phyloP scores from a whole-genome alignment of 2,329 filamentous ascomycete genomes.

The Arthrinium puccinioides region DNA sequence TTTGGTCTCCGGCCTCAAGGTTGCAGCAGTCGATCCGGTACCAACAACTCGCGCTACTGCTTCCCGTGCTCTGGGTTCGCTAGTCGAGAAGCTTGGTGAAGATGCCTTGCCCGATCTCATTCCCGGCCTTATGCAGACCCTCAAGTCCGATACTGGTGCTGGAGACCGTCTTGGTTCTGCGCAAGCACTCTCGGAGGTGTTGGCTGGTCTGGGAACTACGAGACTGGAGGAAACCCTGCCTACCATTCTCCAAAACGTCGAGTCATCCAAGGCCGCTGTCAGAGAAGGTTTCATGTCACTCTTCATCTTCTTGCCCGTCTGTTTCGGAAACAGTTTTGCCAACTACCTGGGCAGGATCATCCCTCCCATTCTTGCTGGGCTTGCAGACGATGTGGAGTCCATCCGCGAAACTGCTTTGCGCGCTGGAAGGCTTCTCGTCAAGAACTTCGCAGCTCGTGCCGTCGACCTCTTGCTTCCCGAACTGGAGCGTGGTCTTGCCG shows the following conservation, averaged over 20 bases:
- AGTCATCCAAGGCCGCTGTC: slow-evolving; percentile 81
- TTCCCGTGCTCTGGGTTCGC: slow-evolving; percentile 87
- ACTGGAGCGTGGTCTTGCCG: slow-evolving; percentile 90
- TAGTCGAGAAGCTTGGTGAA: slow-evolving; percentile 97
- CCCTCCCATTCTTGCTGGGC: slow-evolving; percentile 84
- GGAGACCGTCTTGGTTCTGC: slow-evolving; percentile 94
- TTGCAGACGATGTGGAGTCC: slow-evolving; percentile 93
- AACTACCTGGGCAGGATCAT: slow-evolving; percentile 94
- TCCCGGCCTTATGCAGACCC: slow-evolving; percentile 91
- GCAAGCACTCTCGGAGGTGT: slow-evolving; percentile 91
- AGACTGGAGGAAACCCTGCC: slow-evolving; percentile 93
- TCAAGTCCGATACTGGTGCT: slow-evolving; percentile 94
- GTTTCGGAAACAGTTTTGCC: slow-evolving; percentile 97
- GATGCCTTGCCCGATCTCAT: slow-evolving; percentile 96
- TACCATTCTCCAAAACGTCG: slow-evolving; percentile 92
- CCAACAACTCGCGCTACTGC: slow-evolving; percentile 94
- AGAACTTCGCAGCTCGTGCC: slow-evolving; percentile 93
- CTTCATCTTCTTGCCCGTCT: slow-evolving; percentile 98
- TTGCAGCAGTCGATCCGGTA: slow-evolving; percentile 89
- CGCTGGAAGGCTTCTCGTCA: slow-evolving; percentile 88
- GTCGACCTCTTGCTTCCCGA: slow-evolving; percentile 93
- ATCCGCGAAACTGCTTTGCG: slow-evolving; percentile 95
- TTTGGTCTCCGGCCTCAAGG: slow-evolving; percentile 79
- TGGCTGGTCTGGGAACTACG: slow-evolving; percentile 86
- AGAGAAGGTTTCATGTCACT: slow-evolving; percentile 99